Conservation (phyloP, 371 early-diverging fungal genomes). For the Dipsacomyces acuminosporus region DNA sequence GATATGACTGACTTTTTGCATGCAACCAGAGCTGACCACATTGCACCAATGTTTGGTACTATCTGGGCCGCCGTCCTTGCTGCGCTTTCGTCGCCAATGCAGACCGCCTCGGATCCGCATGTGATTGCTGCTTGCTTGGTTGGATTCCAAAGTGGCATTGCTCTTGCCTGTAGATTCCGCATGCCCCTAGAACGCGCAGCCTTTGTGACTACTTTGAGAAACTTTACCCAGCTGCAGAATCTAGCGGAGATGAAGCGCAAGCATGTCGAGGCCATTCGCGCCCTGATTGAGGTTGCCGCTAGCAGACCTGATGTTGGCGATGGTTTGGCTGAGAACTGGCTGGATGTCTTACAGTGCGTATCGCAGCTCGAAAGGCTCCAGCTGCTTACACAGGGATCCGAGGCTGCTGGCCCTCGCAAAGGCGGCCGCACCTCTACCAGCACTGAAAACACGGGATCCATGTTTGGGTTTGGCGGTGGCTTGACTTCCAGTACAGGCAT, state of each 20-base stretch:
- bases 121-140: constrained; percentile 64
- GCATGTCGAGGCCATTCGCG: constrained; percentile 82
- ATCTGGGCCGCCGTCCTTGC: constrained; percentile 89
- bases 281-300: constrained; percentile 77
- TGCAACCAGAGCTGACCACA: constrained; percentile 81
- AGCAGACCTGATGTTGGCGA: constrained; percentile 64
- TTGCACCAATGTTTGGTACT: constrained; percentile 86
- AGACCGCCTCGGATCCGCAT: constrained; percentile 73
- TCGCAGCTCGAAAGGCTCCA: constrained; percentile 80
- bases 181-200: constrained; percentile 84
- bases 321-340: constrained; percentile 79
- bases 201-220: constrained; percentile 81
- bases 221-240: constrained; percentile 79
- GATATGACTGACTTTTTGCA: constrained; percentile 52
- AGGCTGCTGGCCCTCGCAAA: constrained; percentile 13
- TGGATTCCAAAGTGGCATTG: constrained; percentile 76
- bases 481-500: constrained; percentile 31
- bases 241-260: constrained; percentile 77
- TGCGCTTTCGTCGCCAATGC: constrained; percentile 77
- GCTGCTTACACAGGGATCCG: constrained; percentile 49
- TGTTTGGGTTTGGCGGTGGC: constrained; percentile 36
- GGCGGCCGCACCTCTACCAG: constrained; percentile 41
- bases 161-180: constrained; percentile 79
- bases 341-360: constrained; percentile 81
- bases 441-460: constrained; percentile 46